phyloP scores from a whole-genome alignment of 257 asterid species.

The Striga asiatica region DNA sequence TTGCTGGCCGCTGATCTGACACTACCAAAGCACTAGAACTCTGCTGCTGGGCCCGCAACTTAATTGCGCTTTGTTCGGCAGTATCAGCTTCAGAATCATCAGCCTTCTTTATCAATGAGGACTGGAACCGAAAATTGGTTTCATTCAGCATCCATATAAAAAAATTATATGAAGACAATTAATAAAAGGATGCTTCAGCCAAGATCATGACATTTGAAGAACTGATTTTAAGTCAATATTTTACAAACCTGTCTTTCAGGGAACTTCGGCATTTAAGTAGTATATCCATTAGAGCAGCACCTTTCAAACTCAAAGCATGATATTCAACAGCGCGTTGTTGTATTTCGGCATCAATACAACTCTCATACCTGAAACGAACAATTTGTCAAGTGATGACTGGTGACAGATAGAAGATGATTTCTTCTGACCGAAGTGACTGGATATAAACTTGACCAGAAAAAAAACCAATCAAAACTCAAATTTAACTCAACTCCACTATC shows the following conservation, averaged over 20 bases:
- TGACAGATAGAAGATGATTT: constrained; percentile 9
- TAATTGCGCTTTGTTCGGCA: constrained; percentile 95
- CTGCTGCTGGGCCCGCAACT: constrained; percentile 84
- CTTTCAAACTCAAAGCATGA: constrained; percentile 77
- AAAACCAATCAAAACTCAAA: too few relatives aligned
- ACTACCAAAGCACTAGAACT: constrained; percentile 74
- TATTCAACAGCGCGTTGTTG: constrained; percentile 95
- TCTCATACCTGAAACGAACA: constrained; percentile 53
- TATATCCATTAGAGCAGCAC: constrained; percentile 75
- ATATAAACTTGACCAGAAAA: too few relatives aligned
- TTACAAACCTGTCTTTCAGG: constrained; percentile 81
- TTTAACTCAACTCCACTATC: too few relatives aligned
- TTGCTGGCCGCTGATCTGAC: constrained; percentile 64
- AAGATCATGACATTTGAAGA: constrained; percentile 1
- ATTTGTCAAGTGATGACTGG: constrained; percentile 11
- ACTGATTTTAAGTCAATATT: constrained; percentile 4
- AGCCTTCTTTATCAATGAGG: constrained; percentile 73
- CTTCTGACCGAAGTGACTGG: background rate
- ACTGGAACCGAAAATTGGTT: constrained; percentile 33
- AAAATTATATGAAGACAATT: background rate
- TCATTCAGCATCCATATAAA: constrained; percentile 9
- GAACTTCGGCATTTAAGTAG: constrained; percentile 95
- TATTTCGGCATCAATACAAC: constrained; percentile 88
- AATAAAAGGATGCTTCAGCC: constrained; percentile 5
- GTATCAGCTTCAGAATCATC: constrained; percentile 89